Evolutionary conservation across 2,329 filamentous ascomycete genomes (phyloP), one percentile per base, ranked within the genome.

Genomic region (Tolypocladium album): DNA sequence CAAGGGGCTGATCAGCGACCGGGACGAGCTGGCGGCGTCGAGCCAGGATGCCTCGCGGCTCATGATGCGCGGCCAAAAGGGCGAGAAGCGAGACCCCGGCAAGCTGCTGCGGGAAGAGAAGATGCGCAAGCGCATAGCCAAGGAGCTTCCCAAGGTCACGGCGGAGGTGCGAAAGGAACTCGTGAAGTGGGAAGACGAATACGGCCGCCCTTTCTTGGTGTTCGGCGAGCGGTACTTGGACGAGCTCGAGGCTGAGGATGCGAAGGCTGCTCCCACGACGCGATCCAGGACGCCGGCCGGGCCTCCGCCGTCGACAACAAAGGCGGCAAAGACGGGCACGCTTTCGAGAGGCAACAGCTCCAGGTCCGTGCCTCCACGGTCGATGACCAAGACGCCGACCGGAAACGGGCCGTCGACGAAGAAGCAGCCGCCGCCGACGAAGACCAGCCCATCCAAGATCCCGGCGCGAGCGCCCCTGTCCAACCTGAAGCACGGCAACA

Each of bases 51-150:
- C 94, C 17, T 97, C 93, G 8, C 88, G 94, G 53, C 80, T 99
- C 38, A 92, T 97, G 88, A 85, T 87, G 67, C 91, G 93, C 62
- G 92, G 92, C 2, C 88, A 91, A 66, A 96, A 96, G 76, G 93
- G 93, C 59, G 93, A 97, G 77, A 90, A 88, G 74, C 89, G 95
- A 64, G 94, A 99, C 70, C 94, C 94, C 3, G 93, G 92, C 57
- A 94, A 96, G 75, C 81, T 99, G 20, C 80, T 99, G 58, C 84
- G 94, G 38, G 94, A 99, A 71, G 94, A 99, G 77, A 99, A 97
- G 82, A 96, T 96, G 90, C 87, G 94, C 62, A 99, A 99, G 83
- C 84, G 92, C 61, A 97, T 99, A 63, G 84, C 92, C 34, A 99
- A 97, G 74, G 94, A 99, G 70, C 79, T 99, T 38, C 94, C 94